A percentile compares a stretch with the other conserved stretches of the same genome.
Evolutionary conservation across 805 yeast species (phyloP).

Genomic region (Hyphopichia homilentoma): DNA sequence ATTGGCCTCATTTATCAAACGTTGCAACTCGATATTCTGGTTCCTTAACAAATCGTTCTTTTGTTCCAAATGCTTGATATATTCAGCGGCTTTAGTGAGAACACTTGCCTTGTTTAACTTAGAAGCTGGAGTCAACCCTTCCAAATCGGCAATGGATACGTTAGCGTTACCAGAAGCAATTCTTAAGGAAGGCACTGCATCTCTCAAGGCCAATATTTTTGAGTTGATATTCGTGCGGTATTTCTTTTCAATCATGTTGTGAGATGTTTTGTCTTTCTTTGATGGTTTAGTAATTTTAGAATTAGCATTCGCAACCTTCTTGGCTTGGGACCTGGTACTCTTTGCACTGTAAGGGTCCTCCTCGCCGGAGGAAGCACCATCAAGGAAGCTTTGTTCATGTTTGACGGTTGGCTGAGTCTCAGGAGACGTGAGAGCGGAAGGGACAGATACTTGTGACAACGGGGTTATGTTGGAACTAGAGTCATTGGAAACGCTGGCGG

Average conservation of each 20-base stretch:
- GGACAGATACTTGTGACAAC: constrained; percentile 10
- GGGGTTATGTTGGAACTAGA: constrained; percentile 17
- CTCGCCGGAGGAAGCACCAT: no score
- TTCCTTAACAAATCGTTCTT: constrained; percentile 49
- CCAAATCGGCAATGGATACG: constrained; percentile 46
- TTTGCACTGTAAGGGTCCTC: not conserved
- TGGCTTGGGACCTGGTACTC: not conserved
- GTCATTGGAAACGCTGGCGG: constrained; percentile 11
- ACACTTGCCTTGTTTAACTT: constrained; percentile 77
- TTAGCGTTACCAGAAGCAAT: constrained; percentile 50
- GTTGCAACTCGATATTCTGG: constrained; percentile 43
- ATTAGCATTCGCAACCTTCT: not conserved
- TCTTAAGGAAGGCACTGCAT: constrained; percentile 74
- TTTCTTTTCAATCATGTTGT: constrained; percentile 77
- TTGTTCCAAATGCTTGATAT: constrained; percentile 66
- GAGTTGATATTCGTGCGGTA: constrained; percentile 75
- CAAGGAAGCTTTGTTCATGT: not conserved
- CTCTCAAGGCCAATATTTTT: constrained; percentile 63
- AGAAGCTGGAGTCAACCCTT: constrained; percentile 73
- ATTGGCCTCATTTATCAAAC: constrained; percentile 33
- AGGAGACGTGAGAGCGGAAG: constrained; percentile 21
- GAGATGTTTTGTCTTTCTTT: constrained; percentile 59
- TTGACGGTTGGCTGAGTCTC: constrained; percentile 4
- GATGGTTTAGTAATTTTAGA: constrained; percentile 40
- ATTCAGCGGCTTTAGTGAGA: constrained; percentile 71